Evolutionary conservation across 306 rosid species (phyloP), one percentile per base, ranked within the genome.

Genomic region (Cucurbita ficifolia): DNA sequence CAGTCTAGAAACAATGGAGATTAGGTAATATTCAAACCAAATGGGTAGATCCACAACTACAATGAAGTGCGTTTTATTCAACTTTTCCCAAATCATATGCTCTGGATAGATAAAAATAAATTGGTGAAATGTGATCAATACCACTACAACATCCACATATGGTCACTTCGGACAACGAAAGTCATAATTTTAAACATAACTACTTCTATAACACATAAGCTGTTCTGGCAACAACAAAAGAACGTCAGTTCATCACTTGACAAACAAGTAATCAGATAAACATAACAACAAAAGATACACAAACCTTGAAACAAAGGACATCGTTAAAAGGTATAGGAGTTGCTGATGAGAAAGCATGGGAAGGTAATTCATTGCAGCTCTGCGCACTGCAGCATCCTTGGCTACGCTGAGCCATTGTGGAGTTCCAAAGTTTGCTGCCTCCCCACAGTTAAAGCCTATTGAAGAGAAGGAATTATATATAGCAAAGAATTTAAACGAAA

Each of bases 301-400:
- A 76, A 72, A 94, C 99, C 99, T 91, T 68, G 96, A 86, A 53
- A 94, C 85, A 81, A 91, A 94, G 78, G 97, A 91, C 97, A 94
- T 91, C 40, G 99, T 91, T 82, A 89, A 87, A 74, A 91, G 86
- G 91, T 94, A 91, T 73, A 94, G 88, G 78, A 94, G 83, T 74
- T 94, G 99, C 90, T 94, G 99, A 83, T 94, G 97, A 63, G 99
- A 94, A 42, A 94, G 99, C 99, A 94, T 94, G 69, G 99, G 99
- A 85, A 91, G 97, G 87, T 91, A 87, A 79, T 88, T 89, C 99
- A 94, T 94, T 14, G 96, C 92, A 81, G 99, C 99, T 84, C 99
- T 89, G 21, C 99, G 96, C n/a, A 91, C 92, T 11, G 99, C 99
- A 68, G 99, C 99, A 81, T 89, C 99, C 80, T 85, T 94, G 76